Percentiles rank a stretch among this genome's conserved stretches.
Conservation (phyloP, 345 rosid genomes). For the Turritis glabra region DNA sequence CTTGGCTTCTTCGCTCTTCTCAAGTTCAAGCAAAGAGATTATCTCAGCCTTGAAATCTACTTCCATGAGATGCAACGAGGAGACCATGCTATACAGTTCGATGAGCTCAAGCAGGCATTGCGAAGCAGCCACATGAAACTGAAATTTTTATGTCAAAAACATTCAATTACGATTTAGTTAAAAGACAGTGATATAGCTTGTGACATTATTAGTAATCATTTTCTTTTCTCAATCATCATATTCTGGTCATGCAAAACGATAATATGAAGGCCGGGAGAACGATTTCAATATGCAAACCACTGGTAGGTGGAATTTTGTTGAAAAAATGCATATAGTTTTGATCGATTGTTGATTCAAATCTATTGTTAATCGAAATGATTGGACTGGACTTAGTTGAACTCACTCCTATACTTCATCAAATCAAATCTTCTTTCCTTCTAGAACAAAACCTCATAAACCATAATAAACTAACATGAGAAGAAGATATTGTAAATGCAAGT, state of each 20-base stretch:
- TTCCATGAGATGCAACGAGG: conserved; percentile 37
- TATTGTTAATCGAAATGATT: not conserved
- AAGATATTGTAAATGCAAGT: not conserved
- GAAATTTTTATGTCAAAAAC: not conserved
- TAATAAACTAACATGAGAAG: not conserved
- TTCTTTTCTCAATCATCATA: conserved; percentile 4
- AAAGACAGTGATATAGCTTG: not conserved
- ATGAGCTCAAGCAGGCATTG: conserved; percentile 69
- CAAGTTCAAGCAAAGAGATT: conserved; percentile 58
- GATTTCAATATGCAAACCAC: not conserved
- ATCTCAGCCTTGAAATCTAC: conserved; percentile 54
- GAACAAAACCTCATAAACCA: not conserved
- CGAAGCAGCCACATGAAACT: conserved; percentile 86
- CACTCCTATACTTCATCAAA: not conserved
- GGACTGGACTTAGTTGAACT: not conserved
- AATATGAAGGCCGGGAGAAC: not conserved
- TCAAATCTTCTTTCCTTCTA: not conserved
- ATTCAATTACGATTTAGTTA: not conserved
- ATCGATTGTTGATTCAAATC: not conserved
- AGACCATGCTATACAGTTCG: conserved; percentile 44
- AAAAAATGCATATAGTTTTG: not conserved
- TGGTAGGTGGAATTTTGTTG: not conserved
- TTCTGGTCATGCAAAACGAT: conserved; percentile 3
- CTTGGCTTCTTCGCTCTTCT: conserved; percentile 78
- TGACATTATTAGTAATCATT: not conserved